These are phyloP conservation scores for Moesziomyces aphidis DNA, from an alignment of 1,284 basidiomycete genomes.

Conservation along the genomic window DNA sequence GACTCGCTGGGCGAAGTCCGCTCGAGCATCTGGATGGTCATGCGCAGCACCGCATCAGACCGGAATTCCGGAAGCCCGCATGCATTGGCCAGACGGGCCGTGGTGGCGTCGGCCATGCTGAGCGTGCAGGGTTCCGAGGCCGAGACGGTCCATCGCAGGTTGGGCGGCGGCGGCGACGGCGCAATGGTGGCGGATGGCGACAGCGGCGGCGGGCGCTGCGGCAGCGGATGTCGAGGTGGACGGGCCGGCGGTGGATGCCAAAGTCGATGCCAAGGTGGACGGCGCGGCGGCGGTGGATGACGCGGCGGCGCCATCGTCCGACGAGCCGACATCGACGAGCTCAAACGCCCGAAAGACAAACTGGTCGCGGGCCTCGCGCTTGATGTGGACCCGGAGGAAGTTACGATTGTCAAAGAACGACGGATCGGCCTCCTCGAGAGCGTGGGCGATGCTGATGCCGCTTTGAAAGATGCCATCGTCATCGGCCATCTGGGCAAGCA, in stretches of 20 bases:
- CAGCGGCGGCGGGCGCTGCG: conserved; percentile 15
- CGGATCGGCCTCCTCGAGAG: background rate
- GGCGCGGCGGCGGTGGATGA: too few relatives aligned
- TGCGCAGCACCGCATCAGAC: too few relatives aligned
- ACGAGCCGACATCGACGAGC: background rate
- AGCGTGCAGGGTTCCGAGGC: too few relatives aligned
- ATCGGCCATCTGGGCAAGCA: conserved; percentile 1
- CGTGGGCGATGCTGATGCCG: background rate
- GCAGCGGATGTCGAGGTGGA: background rate
- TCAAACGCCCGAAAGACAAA: conserved; percentile 1
- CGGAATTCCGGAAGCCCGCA: too few relatives aligned
- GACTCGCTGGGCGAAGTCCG: too few relatives aligned
- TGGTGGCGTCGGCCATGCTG: too few relatives aligned
- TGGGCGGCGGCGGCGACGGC: too few relatives aligned
- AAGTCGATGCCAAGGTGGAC: too few relatives aligned
- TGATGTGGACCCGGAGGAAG: background rate
- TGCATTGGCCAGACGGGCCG: too few relatives aligned
- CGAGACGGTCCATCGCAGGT: background rate
- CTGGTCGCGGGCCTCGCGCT: background rate
- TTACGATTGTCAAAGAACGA: background rate
- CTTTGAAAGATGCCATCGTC: background rate
- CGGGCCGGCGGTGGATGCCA: too few relatives aligned
- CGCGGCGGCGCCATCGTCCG: too few relatives aligned
- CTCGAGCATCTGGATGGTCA: too few relatives aligned
- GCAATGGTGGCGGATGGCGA: conserved; percentile 13